Evolutionary conservation across 352 stramenopile species (phyloP).

Genomic region (Pythium brassicae): DNA sequence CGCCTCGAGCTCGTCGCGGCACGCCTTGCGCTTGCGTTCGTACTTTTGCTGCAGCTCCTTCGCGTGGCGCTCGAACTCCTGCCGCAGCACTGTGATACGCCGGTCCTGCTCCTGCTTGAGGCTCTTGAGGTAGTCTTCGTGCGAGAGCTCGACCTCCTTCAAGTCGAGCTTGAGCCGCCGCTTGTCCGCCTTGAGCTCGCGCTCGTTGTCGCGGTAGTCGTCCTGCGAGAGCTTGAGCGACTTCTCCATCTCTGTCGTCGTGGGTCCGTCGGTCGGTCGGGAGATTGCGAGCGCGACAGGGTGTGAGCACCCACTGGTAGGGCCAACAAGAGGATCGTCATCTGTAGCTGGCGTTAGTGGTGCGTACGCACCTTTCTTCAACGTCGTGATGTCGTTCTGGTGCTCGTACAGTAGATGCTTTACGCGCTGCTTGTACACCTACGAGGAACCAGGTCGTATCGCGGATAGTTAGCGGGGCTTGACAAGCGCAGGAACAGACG

Average conservation of each 20-base stretch:
- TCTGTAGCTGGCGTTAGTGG: too few species aligned
- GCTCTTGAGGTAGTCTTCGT: conserved; percentile 91
- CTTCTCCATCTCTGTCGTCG: conserved; percentile 64
- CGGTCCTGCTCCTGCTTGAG: conserved; percentile 92
- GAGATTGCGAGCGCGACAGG: neutral
- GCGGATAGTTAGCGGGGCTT: neutral
- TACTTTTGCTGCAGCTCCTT: conserved; percentile 90
- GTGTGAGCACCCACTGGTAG: too few species aligned
- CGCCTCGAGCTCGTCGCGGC: conserved; percentile 82
- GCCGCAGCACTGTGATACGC: conserved; percentile 86
- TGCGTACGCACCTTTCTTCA: conserved; percentile 66
- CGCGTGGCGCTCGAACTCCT: conserved; percentile 90
- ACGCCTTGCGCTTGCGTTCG: conserved; percentile 72
- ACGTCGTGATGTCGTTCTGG: conserved; percentile 89
- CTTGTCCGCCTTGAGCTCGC: conserved; percentile 88
- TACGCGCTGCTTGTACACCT: conserved; percentile 95
- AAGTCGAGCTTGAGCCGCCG: conserved; percentile 84
- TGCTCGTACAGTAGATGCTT: conserved; percentile 96
- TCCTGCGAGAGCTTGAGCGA: conserved; percentile 89
- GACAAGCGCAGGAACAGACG: too few species aligned
- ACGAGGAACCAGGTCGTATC: neutral
- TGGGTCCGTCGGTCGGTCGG: too few species aligned
- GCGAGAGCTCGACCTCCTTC: conserved; percentile 90
- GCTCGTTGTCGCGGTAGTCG: conserved; percentile 84
- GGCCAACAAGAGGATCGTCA: too few species aligned